Evolutionary conservation across 106 monocot genomes (phyloP).

Genomic region (Apostasia ramifera): DNA sequence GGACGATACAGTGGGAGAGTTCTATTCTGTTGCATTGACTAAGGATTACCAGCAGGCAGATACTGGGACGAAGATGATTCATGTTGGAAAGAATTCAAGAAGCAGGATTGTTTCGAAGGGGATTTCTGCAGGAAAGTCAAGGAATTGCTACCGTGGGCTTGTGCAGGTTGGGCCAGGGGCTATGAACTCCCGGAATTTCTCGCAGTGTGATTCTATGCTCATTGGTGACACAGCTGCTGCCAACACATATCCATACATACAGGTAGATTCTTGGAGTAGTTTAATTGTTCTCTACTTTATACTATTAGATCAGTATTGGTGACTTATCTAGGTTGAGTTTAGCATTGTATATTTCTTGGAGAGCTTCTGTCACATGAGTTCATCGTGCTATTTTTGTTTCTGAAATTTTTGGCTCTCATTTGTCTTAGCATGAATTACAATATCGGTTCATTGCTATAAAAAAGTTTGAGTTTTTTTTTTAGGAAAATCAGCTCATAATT

Average conservation of each 20-base stretch:
- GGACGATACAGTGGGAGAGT: constrained; percentile 77
- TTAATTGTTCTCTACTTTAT: too few species aligned
- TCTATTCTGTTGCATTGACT: constrained; percentile 91
- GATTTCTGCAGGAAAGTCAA: constrained; percentile 91
- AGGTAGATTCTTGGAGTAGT: constrained; percentile 31
- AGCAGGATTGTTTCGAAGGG: constrained; percentile 93
- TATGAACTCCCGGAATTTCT: constrained; percentile 77
- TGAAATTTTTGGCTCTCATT: too few species aligned
- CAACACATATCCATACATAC: constrained; percentile 93
- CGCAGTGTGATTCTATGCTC: constrained; percentile 98
- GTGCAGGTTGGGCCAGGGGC: constrained; percentile 70
- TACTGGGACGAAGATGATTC: constrained; percentile 98
- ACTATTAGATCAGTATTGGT: too few species aligned
- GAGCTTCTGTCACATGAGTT: too few species aligned
- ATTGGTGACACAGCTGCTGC: constrained; percentile 91
- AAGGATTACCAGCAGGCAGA: constrained; percentile 95
- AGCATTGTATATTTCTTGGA: too few species aligned
- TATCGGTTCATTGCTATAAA: too few species aligned
- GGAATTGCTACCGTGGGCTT: constrained; percentile 89
- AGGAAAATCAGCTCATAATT: too few species aligned
- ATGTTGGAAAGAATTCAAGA: constrained; percentile 70
- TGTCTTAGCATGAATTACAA: too few species aligned
- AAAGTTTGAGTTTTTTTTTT: too few species aligned
- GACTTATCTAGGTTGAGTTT: too few species aligned
- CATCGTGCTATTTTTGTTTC: too few species aligned